A percentile compares a stretch with the other conserved stretches of the same genome.
Evolutionary conservation across 2,329 filamentous ascomycete species (phyloP).

Genomic region (Fusarium compactum): DNA sequence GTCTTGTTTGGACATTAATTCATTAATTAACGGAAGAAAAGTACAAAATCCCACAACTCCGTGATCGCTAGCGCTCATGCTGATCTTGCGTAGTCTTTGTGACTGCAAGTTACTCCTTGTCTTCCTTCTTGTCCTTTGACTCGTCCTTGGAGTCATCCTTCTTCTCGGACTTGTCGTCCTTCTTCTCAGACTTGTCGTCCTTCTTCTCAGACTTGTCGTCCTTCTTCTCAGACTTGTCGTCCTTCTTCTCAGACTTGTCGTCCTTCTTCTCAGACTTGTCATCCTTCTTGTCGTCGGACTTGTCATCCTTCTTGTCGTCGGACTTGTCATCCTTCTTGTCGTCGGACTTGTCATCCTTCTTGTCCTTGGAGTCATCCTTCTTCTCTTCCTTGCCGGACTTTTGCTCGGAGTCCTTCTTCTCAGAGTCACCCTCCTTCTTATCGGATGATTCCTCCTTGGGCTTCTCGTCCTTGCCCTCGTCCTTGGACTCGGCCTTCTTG

Average conservation of each 20-base stretch:
- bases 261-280: conserved; percentile 6
- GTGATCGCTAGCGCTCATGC: conserved; percentile 22
- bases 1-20: conserved; percentile 10
- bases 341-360: conserved; percentile 3
- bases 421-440: conserved; percentile 23
- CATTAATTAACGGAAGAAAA: conserved; percentile 10
- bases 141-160: too few species aligned
- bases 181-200: neutral
- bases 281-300: neutral
- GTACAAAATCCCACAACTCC: conserved; percentile 23
- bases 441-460: conserved; percentile 23
- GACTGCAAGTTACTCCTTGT: conserved; percentile 26
- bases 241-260: neutral
- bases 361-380: neutral
- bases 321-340: conserved; percentile 28
- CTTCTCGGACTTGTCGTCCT: conserved; percentile 9
- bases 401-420: conserved; percentile 10
- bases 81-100: neutral
- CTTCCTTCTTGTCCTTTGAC: conserved; percentile 13
- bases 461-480: conserved; percentile 20
- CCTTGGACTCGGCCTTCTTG: conserved; percentile 30
- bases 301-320: conserved; percentile 1
- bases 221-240: conserved; percentile 1
- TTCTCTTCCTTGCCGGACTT: conserved; percentile 12
- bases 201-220: conserved; percentile 20